phyloP scores from a whole-genome alignment of 306 rosid species.

The Castanea crenata region DNA sequence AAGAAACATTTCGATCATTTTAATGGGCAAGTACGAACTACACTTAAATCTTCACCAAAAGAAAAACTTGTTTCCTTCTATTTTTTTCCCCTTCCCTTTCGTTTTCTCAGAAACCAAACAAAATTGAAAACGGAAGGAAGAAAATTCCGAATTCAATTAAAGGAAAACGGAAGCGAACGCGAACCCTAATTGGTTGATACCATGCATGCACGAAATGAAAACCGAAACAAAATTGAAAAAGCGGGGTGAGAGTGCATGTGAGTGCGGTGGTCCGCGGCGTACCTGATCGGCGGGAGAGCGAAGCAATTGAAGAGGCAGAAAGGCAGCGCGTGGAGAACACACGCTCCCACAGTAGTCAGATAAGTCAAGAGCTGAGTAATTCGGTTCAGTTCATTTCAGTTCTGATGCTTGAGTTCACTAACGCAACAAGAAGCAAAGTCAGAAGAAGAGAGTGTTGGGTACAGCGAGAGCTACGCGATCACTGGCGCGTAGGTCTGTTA shows the following conservation, averaged over 20 bases:
- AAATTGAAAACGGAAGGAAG: neutral
- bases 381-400: too few relatives aligned
- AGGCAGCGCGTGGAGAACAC: neutral
- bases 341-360: neutral
- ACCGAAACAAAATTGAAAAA: neutral
- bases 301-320: neutral
- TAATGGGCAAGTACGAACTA: neutral
- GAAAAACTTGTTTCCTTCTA: too few relatives aligned
- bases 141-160: neutral
- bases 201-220: neutral
- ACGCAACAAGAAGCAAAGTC: too few relatives aligned
- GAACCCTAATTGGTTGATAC: neutral
- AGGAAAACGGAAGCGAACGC: neutral
- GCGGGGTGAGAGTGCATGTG: neutral
- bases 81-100: neutral
- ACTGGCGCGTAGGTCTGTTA: too few relatives aligned
- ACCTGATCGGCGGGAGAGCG: constrained; percentile 6
- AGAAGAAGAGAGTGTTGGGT: too few relatives aligned
- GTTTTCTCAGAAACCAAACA: constrained; percentile 4
- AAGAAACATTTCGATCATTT: neutral
- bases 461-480: too few relatives aligned
- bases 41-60: neutral
- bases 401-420: too few relatives aligned
- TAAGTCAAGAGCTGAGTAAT: neutral
- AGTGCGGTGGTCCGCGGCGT: neutral